phyloP scores from a whole-genome alignment of 768 basidiomycete species.

The Leucocoprinus sp. region DNA sequence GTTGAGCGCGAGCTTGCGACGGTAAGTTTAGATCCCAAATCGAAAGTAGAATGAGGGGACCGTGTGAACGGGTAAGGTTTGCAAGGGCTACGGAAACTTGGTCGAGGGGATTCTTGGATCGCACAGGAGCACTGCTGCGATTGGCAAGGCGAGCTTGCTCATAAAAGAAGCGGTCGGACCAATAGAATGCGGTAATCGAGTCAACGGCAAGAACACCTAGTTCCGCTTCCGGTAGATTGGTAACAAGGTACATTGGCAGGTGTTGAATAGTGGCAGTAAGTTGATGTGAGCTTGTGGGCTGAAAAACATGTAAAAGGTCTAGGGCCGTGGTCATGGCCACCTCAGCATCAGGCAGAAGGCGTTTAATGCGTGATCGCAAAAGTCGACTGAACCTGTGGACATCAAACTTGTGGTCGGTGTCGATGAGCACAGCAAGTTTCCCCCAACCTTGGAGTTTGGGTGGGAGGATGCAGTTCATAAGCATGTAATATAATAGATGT shows the following conservation, averaged over 20 bases:
- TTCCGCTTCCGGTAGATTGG: conserved; percentile 40
- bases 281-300: conserved; percentile 56
- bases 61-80: conserved; percentile 8
- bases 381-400: conserved; percentile 44
- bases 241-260: conserved; percentile 46
- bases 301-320: conserved; percentile 55
- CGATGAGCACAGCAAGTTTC: conserved; percentile 59
- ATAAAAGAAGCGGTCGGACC: conserved; percentile 60
- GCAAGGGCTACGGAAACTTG: conserved; percentile 36
- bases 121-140: conserved; percentile 10
- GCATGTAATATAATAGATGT: conserved; percentile 61
- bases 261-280: conserved; percentile 59
- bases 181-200: conserved; percentile 70
- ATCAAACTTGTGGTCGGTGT: conserved; percentile 63
- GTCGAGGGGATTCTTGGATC: conserved; percentile 23
- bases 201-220: conserved; percentile 67
- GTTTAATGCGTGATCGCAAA: conserved; percentile 38
- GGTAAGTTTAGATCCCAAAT: conserved; percentile 14
- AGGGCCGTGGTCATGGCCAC: conserved; percentile 26
- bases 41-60: conserved; percentile 13
- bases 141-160: conserved; percentile 39
- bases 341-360: conserved; percentile 17
- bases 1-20: conserved; percentile 1
- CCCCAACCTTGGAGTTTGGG: conserved; percentile 46
- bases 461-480: conserved; percentile 54